These are phyloP conservation scores for Alternaria triticimaculans DNA, from an alignment of 2,329 filamentous ascomycete species.

Conservation along the genomic window DNA sequence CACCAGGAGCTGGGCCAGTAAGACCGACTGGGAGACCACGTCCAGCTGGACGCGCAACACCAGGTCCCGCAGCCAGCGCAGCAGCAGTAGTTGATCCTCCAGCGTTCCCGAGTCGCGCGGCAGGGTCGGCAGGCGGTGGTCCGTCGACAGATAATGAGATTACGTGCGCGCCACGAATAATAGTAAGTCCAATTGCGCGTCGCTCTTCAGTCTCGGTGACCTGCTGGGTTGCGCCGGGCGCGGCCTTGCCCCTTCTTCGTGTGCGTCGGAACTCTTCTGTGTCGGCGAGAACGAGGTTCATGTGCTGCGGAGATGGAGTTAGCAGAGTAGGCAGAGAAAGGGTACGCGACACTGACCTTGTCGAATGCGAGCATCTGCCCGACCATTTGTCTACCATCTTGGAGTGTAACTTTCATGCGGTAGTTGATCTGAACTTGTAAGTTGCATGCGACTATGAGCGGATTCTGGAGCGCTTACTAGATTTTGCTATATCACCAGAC, in stretches of 20 bases:
- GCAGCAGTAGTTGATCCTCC: slow-evolving; percentile 68
- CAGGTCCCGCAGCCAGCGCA: slow-evolving; percentile 77
- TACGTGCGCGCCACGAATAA: slow-evolving; percentile 92
- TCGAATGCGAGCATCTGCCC: slow-evolving; percentile 99
- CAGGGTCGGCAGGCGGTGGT: slow-evolving; percentile 91
- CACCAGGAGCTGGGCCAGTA: slow-evolving; percentile 86
- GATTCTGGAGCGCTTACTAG: slow-evolving; percentile 59
- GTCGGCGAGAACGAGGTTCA: slow-evolving; percentile 98
- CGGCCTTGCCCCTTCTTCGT: slow-evolving; percentile 65
- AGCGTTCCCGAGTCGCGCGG: slow-evolving; percentile 81
- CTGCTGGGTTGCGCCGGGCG: slow-evolving; percentile 67
- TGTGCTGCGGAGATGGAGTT: slow-evolving; percentile 69
- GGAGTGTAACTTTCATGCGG: slow-evolving; percentile 95
- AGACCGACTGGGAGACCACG: slow-evolving; percentile 83
- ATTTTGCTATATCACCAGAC: slow-evolving; percentile 63
- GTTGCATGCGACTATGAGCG: slow-evolving; percentile 18
- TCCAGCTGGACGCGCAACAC: slow-evolving; percentile 89
- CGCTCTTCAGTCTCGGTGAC: slow-evolving; percentile 93
- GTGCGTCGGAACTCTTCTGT: slow-evolving; percentile 68
- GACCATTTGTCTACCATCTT: slow-evolving; percentile 94
- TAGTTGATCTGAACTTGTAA: slow-evolving; percentile 83
- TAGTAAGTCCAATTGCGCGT: slow-evolving; percentile 92
- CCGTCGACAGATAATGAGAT: slow-evolving; percentile 95
- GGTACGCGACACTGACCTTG: slow-evolving; percentile 67
- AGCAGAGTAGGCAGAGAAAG: slow-evolving; percentile 9